Percentiles rank a stretch among this genome's conserved stretches.
Conservation (phyloP, 2,329 filamentous ascomycete genomes). For the Pseudogymnoascus sp. region DNA sequence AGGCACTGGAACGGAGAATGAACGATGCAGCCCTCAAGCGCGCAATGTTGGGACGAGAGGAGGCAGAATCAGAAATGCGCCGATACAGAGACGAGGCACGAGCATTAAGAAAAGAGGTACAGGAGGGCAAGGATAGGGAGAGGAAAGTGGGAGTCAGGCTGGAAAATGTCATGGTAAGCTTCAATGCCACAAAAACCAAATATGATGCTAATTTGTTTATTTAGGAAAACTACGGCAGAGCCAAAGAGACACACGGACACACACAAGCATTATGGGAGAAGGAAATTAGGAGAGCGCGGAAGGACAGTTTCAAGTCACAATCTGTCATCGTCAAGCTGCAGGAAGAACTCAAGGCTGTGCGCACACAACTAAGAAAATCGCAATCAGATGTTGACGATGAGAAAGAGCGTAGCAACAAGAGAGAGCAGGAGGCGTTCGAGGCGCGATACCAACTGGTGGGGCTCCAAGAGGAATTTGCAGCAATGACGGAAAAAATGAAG, state of each 20-base stretch:
- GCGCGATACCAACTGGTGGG: conserved; percentile 59
- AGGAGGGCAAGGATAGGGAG: conserved; percentile 61
- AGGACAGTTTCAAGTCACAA: conserved; percentile 70
- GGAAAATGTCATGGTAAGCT: conserved; percentile 61
- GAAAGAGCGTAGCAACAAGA: conserved; percentile 51
- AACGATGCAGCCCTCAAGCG: conserved; percentile 60
- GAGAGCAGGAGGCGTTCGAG: conserved; percentile 63
- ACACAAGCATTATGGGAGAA: conserved; percentile 66
- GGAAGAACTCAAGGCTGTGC: conserved; percentile 61
- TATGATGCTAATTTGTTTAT: conserved; percentile 26
- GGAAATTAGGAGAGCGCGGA: conserved; percentile 61
- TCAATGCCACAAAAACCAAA: conserved; percentile 15
- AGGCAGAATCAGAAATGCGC: conserved; percentile 62
- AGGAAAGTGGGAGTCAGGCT: conserved; percentile 58
- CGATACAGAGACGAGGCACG: conserved; percentile 56
- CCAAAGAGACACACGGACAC: conserved; percentile 62
- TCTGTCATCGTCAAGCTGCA: conserved; percentile 63
- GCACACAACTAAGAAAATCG: conserved; percentile 45
- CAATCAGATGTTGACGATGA: conserved; percentile 57
- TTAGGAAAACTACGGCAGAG: conserved; percentile 62
- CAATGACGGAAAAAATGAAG: conserved; percentile 55
- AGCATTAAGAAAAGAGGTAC: conserved; percentile 48
- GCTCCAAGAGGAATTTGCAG: conserved; percentile 59
- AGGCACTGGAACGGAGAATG: conserved; percentile 56
- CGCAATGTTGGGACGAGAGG: conserved; percentile 61